These are phyloP conservation scores for Fusarium hainanense DNA, from an alignment of 2,329 filamentous ascomycete species.

Conservation along the genomic window DNA sequence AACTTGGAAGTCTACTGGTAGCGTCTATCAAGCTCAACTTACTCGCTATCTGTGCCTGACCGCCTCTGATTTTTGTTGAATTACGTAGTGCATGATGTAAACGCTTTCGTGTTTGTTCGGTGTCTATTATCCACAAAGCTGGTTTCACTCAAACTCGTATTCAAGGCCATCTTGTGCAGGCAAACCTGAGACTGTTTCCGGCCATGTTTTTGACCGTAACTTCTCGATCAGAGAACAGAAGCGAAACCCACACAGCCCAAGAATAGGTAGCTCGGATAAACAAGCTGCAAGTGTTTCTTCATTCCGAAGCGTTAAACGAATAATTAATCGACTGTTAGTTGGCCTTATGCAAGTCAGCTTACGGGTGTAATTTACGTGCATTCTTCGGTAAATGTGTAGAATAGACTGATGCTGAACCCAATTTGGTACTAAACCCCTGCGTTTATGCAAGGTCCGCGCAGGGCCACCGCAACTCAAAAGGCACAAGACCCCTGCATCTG, in stretches of 20 bases:
- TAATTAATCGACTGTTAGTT: background rate
- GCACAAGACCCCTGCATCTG: constrained; percentile 21
- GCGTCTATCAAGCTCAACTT: background rate
- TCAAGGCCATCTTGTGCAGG: background rate
- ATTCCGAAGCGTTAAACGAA: background rate
- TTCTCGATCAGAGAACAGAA: background rate
- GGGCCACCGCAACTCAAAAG: constrained; percentile 15
- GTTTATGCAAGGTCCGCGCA: constrained; percentile 34
- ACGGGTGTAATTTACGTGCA: constrained; percentile 15
- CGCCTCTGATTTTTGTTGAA: constrained; percentile 2
- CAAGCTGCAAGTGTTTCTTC: background rate
- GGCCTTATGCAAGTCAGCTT: constrained; percentile 10
- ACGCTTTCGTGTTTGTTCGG: background rate
- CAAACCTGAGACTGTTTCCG: background rate
- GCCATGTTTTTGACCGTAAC: background rate
- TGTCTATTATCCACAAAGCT: background rate
- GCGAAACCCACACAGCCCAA: background rate
- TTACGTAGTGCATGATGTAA: background rate
- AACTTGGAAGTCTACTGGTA: background rate
- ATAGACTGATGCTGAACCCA: constrained; percentile 28
- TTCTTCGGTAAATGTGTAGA: background rate
- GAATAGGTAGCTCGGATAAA: constrained; percentile 8
- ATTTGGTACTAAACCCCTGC: constrained; percentile 29
- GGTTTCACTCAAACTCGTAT: constrained; percentile 1
- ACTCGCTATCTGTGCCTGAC: background rate